phyloP scores from a whole-genome alignment of 129 eudicot species.

The Saussurea involucrata region DNA sequence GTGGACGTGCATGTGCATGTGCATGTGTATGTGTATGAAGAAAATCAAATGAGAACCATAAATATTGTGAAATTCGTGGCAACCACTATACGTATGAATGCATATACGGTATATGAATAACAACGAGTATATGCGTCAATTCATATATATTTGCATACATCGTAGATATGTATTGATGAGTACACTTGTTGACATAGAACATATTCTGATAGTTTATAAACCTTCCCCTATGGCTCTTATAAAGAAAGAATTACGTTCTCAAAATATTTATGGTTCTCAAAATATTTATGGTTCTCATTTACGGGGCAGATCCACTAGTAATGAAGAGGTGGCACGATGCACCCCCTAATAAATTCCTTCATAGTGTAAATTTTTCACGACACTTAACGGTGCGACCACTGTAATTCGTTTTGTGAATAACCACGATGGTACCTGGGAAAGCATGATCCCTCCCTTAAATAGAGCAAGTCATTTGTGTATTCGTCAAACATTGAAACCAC shows the following conservation, averaged over 20 bases:
- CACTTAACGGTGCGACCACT: background rate
- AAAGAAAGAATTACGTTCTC: background rate
- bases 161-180: too few relatives aligned
- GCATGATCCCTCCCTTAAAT: slow-evolving; percentile 80
- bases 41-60: too few relatives aligned
- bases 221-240: too few relatives aligned
- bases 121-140: too few relatives aligned
- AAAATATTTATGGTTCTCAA: background rate
- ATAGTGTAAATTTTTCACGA: background rate
- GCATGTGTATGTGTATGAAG: too few relatives aligned
- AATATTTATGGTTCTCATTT: background rate
- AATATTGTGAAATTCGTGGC: too few relatives aligned
- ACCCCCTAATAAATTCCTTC: background rate
- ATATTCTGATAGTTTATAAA: too few relatives aligned
- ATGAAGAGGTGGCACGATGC: background rate
- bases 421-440: slow-evolving; percentile 59
- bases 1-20: too few relatives aligned
- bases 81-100: too few relatives aligned
- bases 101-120: too few relatives aligned
- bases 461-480: slow-evolving; percentile 80
- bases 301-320: background rate
- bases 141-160: too few relatives aligned
- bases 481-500: slow-evolving; percentile 77
- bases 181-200: too few relatives aligned
- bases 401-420: background rate